Evolutionary conservation across 176 grass and related monocot species (phyloP).

Genomic region (Metroxylon sagu): DNA sequence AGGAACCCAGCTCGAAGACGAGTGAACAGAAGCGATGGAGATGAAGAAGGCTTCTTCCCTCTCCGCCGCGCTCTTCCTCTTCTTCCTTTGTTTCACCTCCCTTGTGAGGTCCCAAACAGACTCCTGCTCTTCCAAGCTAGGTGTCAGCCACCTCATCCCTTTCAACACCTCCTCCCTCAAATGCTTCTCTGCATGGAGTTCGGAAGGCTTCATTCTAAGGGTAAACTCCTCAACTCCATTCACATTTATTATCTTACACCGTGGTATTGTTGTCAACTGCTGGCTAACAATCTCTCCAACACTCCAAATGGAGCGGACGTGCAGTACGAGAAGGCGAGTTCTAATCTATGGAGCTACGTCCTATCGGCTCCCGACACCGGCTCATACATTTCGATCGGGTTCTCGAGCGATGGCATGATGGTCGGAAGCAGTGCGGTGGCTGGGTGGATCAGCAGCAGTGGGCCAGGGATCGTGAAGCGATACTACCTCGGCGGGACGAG

Average conservation of each 20-base stretch:
- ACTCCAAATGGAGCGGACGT: conserved; percentile 3
- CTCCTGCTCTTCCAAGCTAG: conserved; percentile 42
- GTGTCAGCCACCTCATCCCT: conserved; percentile 42
- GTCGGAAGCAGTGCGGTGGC: conserved; percentile 79
- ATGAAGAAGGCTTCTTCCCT: no score
- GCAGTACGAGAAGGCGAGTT: conserved; percentile 70
- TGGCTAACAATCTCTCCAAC: neutral
- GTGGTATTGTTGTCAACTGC: no score
- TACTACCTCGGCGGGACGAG: conserved; percentile 56
- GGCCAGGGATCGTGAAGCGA: conserved; percentile 47
- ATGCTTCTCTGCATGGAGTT: conserved; percentile 57
- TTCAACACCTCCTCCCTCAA: conserved; percentile 56
- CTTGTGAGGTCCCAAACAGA: conserved; percentile 58
- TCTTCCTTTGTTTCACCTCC: conserved; percentile 26
- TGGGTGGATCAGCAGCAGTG: conserved; percentile 40
- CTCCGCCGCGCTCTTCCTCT: conserved; percentile 9
- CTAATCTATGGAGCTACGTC: conserved; percentile 76
- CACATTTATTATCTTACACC: no score
- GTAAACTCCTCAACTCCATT: conserved; percentile 14
- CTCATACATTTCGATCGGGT: conserved; percentile 62
- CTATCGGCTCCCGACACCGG: conserved; percentile 63
- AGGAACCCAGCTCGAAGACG: no score
- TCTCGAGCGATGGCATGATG: conserved; percentile 74
- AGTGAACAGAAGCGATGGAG: no score
- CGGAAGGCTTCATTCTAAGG: conserved; percentile 69